phyloP scores from a whole-genome alignment of 2,329 filamentous ascomycete species.

The Calonectria ilicicola region DNA sequence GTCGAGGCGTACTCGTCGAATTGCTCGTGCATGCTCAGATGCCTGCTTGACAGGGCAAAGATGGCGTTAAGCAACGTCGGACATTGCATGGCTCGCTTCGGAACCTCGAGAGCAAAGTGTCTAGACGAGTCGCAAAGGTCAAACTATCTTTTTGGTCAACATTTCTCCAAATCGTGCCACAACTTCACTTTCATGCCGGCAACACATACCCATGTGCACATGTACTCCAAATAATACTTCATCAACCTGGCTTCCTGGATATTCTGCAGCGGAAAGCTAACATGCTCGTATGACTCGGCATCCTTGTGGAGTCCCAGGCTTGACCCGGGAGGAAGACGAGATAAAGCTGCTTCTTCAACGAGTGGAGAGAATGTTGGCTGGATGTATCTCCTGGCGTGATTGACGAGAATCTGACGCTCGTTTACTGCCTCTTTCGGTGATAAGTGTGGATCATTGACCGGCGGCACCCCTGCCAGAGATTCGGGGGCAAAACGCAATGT shows the following conservation, averaged over 20 bases:
- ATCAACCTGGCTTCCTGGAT: constrained; percentile 39
- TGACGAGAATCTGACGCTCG: background rate
- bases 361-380: background rate
- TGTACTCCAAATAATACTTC: constrained; percentile 44
- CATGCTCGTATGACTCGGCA: constrained; percentile 7
- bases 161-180: background rate
- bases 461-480: background rate
- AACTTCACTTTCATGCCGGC: background rate
- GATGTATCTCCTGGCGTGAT: constrained; percentile 10
- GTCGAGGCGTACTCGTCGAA: constrained; percentile 63
- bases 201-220: constrained; percentile 43
- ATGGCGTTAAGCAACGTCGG: constrained; percentile 68
- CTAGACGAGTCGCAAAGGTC: constrained; percentile 54
- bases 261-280: constrained; percentile 34
- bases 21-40: constrained; percentile 57
- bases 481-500: background rate
- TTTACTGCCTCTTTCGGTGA: background rate
- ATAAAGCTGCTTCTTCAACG: constrained; percentile 1
- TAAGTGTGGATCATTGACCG: background rate
- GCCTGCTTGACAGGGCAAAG: constrained; percentile 66
- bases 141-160: constrained; percentile 47
- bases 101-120: constrained; percentile 67
- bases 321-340: constrained; percentile 17
- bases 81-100: constrained; percentile 62
- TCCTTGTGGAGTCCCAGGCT: constrained; percentile 21